These are phyloP conservation scores for Neoboletus magnificus DNA, from an alignment of 768 basidiomycete genomes.

Conservation along the genomic window DNA sequence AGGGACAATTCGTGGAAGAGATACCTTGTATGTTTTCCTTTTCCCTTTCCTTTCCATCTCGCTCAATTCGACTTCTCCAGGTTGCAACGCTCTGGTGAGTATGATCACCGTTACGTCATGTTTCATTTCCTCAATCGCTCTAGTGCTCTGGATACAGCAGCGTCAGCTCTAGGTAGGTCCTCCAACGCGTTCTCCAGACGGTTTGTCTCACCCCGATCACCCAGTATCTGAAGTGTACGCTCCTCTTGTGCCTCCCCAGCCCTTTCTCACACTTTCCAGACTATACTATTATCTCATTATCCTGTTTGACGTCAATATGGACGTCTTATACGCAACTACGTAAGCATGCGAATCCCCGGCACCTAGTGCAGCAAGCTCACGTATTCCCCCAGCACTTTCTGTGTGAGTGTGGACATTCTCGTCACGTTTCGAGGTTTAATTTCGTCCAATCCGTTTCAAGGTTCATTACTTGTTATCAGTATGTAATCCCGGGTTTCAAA, in stretches of 20 bases:
- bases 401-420: slow-evolving; percentile 21
- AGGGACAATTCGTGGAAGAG: slow-evolving; percentile 17
- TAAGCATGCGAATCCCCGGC: slow-evolving; percentile 4
- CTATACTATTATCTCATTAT: slow-evolving; percentile 29
- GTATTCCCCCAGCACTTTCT: slow-evolving; percentile 22
- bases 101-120: background rate
- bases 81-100: slow-evolving; percentile 22
- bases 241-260: background rate
- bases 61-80: slow-evolving; percentile 6
- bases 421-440: background rate
- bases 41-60: background rate
- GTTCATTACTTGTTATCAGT: slow-evolving; percentile 27
- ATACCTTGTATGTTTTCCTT: slow-evolving; percentile 16
- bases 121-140: background rate
- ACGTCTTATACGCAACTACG: slow-evolving; percentile 25
- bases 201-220: slow-evolving; percentile 3
- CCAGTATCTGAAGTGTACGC: slow-evolving; percentile 29
- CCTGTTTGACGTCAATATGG: slow-evolving; percentile 23
- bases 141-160: slow-evolving; percentile 25
- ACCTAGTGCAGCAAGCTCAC: background rate
- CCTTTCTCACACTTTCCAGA: slow-evolving; percentile 17
- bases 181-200: background rate
- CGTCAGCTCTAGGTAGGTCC: slow-evolving; percentile 26
- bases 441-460: slow-evolving; percentile 7
- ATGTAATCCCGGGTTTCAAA: background rate